A percentile compares a stretch with the other conserved stretches of the same genome.
Evolutionary conservation across 768 basidiomycete species (phyloP).

Genomic region (Candolleomyces eurysporus): DNA sequence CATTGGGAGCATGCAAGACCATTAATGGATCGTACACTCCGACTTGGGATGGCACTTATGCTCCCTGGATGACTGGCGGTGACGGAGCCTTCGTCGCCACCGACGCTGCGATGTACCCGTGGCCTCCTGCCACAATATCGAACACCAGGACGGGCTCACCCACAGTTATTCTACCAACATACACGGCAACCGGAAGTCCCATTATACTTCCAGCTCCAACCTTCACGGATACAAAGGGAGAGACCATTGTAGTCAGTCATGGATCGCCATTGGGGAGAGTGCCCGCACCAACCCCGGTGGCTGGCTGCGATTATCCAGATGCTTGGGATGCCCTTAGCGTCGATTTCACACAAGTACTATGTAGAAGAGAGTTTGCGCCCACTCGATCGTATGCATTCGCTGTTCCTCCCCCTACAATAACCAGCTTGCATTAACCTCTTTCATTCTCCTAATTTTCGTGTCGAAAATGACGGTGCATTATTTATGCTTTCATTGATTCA

Average conservation of each 20-base stretch:
- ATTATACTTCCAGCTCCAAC: conserved; percentile 51
- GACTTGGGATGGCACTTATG: conserved; percentile 37
- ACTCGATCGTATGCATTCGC: too few relatives aligned
- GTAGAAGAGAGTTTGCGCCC: too few relatives aligned
- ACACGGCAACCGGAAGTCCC: conserved; percentile 64
- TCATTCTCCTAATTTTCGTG: too few relatives aligned
- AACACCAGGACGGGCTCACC: conserved; percentile 29
- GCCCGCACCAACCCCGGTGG: conserved; percentile 43
- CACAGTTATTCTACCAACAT: conserved; percentile 49
- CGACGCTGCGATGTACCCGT: conserved; percentile 40
- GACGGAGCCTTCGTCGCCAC: conserved; percentile 31
- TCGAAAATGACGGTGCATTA: too few relatives aligned
- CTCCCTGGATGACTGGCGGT: conserved; percentile 57
- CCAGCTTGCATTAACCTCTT: too few relatives aligned
- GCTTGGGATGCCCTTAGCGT: conserved; percentile 25
- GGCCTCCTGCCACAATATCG: conserved; percentile 62
- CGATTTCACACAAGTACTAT: neutral
- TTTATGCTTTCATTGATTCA: too few relatives aligned
- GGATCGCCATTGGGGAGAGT: conserved; percentile 52
- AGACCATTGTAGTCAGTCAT: conserved; percentile 38
- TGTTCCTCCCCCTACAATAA: too few relatives aligned
- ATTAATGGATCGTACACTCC: conserved; percentile 35
- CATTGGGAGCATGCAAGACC: conserved; percentile 54
- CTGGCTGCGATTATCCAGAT: conserved; percentile 57
- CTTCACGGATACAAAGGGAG: conserved; percentile 33